Base-by-base conservation (phyloP, 2,329 filamentous ascomycete genomes). In the Orbilia javanica region DNA sequence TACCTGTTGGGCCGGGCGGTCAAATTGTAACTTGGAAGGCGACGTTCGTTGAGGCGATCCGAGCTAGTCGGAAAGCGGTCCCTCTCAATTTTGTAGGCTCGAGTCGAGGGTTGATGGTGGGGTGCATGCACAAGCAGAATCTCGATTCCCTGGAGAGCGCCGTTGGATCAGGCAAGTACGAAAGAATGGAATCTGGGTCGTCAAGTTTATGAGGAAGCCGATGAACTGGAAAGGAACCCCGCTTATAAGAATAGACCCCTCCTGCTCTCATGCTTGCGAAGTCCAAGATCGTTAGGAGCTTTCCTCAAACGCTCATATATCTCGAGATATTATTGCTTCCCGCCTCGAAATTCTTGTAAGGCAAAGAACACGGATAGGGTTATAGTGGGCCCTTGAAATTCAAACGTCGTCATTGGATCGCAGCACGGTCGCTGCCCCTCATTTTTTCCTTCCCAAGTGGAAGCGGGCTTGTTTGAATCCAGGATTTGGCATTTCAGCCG, bases 401-500 rank as follows among this genome's bases (percentile, higher is more conserved):
- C 44, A 18, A 29, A 53, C 67, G 8, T 44, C 31, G 31, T 53
- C 55, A 71, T 44, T 64, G 34, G 55, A 71, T 64, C 67, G 53
- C 44, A 71, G 42, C 63, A 74, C 62, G 42, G 50, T 68, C 25
- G 50, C 55, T 50, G 50, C 63, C 63, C 48, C 72, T 76, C 72
- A 70, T 29, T 39, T 68, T 57, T 39, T 42, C 36, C 57, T 31
- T 63, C 42, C 55, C 36, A 22, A 27, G 29, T 29, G n/a, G 39
- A 29, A 44, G 57, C 18, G 68, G 68, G 44, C 46, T 75, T 64
- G 44, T 55, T 68, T 18, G 15, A 64, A 63, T 25, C 72, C 65
- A 69, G 72, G 72, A 70, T 76, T 70, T 76, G 65, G 48, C 57
- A 76, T 57, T 76, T 76, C 72, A 76, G 73, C 73, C 73, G 73